phyloP scores from a whole-genome alignment of 2,329 filamentous ascomycete species.

The Sclerotinia subarctica region DNA sequence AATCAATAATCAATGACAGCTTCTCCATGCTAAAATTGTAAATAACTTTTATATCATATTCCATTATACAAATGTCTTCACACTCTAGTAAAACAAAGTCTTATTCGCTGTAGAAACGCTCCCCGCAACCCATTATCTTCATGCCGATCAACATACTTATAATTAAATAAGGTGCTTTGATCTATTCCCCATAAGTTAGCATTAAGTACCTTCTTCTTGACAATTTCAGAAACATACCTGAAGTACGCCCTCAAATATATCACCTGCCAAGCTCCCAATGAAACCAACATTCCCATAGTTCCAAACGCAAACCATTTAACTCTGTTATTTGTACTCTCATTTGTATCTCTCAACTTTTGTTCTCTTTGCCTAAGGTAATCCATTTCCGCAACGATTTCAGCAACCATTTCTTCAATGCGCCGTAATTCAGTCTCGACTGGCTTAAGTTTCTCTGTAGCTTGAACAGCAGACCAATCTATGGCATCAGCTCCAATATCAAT shows the following conservation, averaged over 20 bases:
- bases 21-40: background rate
- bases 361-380: slow-evolving; percentile 87
- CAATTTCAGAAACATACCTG: slow-evolving; percentile 51
- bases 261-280: slow-evolving; percentile 93
- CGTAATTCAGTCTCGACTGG: slow-evolving; percentile 93
- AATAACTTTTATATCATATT: slow-evolving; percentile 13
- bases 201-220: slow-evolving; percentile 13
- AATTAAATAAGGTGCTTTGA: slow-evolving; percentile 67
- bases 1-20: background rate
- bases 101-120: slow-evolving; percentile 24
- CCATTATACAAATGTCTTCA: slow-evolving; percentile 33
- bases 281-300: slow-evolving; percentile 87
- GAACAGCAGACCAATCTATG: slow-evolving; percentile 96
- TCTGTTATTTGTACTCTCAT: slow-evolving; percentile 98
- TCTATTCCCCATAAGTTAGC: slow-evolving; percentile 40
- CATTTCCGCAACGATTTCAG: slow-evolving; percentile 90
- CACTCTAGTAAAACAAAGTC: slow-evolving; percentile 34
- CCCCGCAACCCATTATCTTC: slow-evolving; percentile 16
- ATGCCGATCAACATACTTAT: slow-evolving; percentile 8
- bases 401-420: slow-evolving; percentile 85
- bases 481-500: slow-evolving; percentile 50
- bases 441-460: slow-evolving; percentile 96
- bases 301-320: slow-evolving; percentile 98
- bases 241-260: slow-evolving; percentile 98
- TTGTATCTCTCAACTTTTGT: slow-evolving; percentile 95